phyloP scores from a whole-genome alignment of 345 rosid species.

The Corchorus capsularis region DNA sequence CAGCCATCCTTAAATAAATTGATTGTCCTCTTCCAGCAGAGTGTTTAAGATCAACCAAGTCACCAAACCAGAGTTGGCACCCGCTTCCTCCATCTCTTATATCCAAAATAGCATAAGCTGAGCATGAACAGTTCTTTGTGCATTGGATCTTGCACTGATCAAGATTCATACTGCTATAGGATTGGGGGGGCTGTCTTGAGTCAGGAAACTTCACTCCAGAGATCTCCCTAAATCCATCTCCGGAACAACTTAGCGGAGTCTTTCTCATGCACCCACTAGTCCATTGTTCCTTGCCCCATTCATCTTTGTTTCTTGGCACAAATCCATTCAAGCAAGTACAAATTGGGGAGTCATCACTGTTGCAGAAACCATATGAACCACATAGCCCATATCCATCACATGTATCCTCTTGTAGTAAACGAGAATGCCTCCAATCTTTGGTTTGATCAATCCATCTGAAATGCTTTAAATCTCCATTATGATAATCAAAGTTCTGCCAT shows the following conservation, averaged over 20 bases:
- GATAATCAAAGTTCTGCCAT: constrained; percentile 63
- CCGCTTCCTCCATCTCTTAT: constrained; percentile 43
- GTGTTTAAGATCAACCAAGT: constrained; percentile 40
- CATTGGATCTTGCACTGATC: constrained; percentile 41
- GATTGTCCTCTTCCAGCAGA: constrained; percentile 34
- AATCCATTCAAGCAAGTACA: constrained; percentile 52
- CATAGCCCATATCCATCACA: constrained; percentile 43
- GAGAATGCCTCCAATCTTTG: constrained; percentile 29
- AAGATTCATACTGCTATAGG: constrained; percentile 26
- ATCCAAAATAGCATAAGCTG: constrained; percentile 44
- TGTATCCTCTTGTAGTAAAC: constrained; percentile 36
- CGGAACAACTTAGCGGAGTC: constrained; percentile 30
- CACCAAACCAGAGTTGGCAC: constrained; percentile 44
- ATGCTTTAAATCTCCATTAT: not conserved
- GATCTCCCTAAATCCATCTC: constrained; percentile 35
- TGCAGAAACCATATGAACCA: constrained; percentile 48
- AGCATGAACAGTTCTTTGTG: constrained; percentile 51
- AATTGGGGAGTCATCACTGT: constrained; percentile 32
- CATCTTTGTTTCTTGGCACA: constrained; percentile 31
- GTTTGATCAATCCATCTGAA: constrained; percentile 11
- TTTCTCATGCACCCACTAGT: constrained; percentile 47
- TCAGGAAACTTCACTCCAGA: constrained; percentile 49
- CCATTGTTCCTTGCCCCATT: constrained; percentile 42
- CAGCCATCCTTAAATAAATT: constrained; percentile 40
- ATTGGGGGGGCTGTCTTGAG: constrained; percentile 24